A percentile compares a stretch with the other conserved stretches of the same genome.
Conservation (phyloP, 805 yeast species). For the Candida caryicola region DNA sequence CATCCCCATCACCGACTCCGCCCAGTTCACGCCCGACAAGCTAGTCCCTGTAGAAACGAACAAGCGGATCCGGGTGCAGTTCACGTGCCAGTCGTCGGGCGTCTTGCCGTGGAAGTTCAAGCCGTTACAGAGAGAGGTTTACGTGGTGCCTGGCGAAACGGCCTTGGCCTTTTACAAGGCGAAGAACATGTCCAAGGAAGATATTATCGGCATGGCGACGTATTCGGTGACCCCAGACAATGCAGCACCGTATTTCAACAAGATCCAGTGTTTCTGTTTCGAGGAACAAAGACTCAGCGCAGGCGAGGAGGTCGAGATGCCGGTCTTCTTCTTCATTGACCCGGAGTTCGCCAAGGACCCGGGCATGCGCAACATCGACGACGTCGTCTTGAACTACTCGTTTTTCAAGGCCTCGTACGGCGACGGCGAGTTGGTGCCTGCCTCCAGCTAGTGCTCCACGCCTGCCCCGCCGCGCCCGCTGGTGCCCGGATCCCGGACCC, state of each 20-base stretch:
- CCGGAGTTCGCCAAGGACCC: constrained; percentile 96
- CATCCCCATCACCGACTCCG: constrained; percentile 81
- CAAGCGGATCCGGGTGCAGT: constrained; percentile 75
- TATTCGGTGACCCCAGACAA: constrained; percentile 95
- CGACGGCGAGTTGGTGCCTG: constrained; percentile 41
- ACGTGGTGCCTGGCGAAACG: constrained; percentile 94
- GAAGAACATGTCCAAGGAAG: constrained; percentile 77
- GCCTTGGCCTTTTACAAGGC: constrained; percentile 96
- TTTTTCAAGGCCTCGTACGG: constrained; percentile 67
- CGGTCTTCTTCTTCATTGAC: constrained; percentile 93
- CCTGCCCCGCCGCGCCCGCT: no score
- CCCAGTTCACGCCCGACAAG: constrained; percentile 81
- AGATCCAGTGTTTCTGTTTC: constrained; percentile 96
- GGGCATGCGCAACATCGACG: constrained; percentile 84
- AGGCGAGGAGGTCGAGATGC: constrained; percentile 99
- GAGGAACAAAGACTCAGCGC: constrained; percentile 93
- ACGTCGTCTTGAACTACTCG: constrained; percentile 86
- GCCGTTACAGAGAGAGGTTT: constrained; percentile 92
- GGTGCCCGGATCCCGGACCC: no score
- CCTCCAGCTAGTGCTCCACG: no score
- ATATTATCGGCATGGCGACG: constrained; percentile 97
- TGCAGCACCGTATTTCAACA: constrained; percentile 93
- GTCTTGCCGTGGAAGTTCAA: constrained; percentile 91
- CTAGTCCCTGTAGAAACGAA: constrained; percentile 84
- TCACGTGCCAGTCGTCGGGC: constrained; percentile 89